Conservation (phyloP, 148 eudicot genomes). For the Persicaria tinctoria region DNA sequence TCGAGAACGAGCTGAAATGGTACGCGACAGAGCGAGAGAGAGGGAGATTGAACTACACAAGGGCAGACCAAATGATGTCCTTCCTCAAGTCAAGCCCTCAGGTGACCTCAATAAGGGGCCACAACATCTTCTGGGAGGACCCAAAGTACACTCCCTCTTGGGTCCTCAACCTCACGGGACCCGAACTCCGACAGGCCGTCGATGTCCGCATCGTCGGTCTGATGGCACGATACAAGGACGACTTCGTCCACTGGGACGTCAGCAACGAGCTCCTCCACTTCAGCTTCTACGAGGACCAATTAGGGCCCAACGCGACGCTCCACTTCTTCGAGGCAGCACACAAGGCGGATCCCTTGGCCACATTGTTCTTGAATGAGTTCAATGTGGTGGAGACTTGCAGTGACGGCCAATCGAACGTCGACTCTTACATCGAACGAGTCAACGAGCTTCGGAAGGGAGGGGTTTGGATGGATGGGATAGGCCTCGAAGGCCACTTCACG, state of each 20-base stretch:
- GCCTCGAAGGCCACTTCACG: slow-evolving; percentile 66
- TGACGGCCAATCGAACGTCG: slow-evolving; percentile 62
- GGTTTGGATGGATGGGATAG: slow-evolving; percentile 68
- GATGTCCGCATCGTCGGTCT: slow-evolving; percentile 45
- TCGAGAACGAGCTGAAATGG: slow-evolving; percentile 95
- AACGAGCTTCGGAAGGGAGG: slow-evolving; percentile 57
- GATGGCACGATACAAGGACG: slow-evolving; percentile 49
- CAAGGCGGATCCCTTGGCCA: slow-evolving; percentile 56
- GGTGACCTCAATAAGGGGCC: slow-evolving; percentile 43
- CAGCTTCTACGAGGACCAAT: slow-evolving; percentile 56
- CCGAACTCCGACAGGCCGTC: slow-evolving; percentile 43
- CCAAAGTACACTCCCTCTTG: slow-evolving; percentile 55
- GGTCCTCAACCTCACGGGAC: slow-evolving; percentile 48
- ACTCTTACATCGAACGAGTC: slow-evolving; percentile 43
- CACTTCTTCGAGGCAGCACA: slow-evolving; percentile 53
- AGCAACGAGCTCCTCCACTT: slow-evolving; percentile 83
- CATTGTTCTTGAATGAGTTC: slow-evolving; percentile 74
- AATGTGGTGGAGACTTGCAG: slow-evolving; percentile 82
- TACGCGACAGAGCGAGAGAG: slow-evolving; percentile 59
- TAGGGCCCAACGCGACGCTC: slow-evolving; percentile 62
- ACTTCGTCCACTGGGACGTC: slow-evolving; percentile 92
- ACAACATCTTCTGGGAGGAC: slow-evolving; percentile 93
- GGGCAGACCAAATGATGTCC: slow-evolving; percentile 63
- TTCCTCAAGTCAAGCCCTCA: slow-evolving; percentile 48
- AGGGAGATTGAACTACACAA: slow-evolving; percentile 58